phyloP scores from a whole-genome alignment of 116 monocot species.

The Trichopus zeylanicus region DNA sequence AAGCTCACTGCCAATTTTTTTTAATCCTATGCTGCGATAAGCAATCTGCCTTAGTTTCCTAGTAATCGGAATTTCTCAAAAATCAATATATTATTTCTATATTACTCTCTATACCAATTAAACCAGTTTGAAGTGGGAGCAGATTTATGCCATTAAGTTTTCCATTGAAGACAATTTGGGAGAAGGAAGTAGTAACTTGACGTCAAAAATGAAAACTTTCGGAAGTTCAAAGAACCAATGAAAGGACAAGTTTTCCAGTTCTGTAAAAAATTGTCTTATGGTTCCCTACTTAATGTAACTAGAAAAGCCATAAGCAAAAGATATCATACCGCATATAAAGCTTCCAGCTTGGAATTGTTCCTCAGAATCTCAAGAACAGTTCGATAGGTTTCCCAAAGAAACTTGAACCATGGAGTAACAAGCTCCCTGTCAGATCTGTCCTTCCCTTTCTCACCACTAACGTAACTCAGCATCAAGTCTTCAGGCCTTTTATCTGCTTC shows the following conservation, averaged over 20 bases:
- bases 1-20: too few species aligned
- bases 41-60: too few species aligned
- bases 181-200: too few species aligned
- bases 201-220: too few species aligned
- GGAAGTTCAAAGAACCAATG: too few species aligned
- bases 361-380: slow-evolving; percentile 93
- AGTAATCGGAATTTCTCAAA: neutral
- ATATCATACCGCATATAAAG: slow-evolving; percentile 79
- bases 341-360: slow-evolving; percentile 96
- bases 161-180: neutral
- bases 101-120: neutral
- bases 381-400: slow-evolving; percentile 96
- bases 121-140: neutral
- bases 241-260: too few species aligned
- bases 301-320: neutral
- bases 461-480: slow-evolving; percentile 98
- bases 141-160: neutral
- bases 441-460: slow-evolving; percentile 96
- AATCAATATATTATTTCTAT: neutral
- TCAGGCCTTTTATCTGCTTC: slow-evolving; percentile 96
- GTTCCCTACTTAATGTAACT: too few species aligned
- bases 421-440: slow-evolving; percentile 94
- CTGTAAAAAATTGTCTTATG: too few species aligned
- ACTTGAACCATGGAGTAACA: slow-evolving; percentile 99
- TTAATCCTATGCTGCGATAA: too few species aligned